Conservation (phyloP, 805 yeast genomes). For the Suhomyces faveliae region DNA sequence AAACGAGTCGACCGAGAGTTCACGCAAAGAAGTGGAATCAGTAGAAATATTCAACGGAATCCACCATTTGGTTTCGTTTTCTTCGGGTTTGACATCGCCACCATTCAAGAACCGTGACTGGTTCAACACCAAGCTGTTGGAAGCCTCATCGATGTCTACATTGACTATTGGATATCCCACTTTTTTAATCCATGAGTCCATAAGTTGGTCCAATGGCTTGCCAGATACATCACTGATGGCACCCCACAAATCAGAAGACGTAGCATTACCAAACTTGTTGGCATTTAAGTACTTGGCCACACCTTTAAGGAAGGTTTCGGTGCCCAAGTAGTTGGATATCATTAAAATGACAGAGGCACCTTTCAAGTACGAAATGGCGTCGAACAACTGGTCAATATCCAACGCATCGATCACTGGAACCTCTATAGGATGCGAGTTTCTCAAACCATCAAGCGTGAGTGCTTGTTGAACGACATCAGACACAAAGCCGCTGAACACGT, state of each 20-base stretch:
- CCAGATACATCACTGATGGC: slow-evolving; percentile 64
- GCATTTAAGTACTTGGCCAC: slow-evolving; percentile 65
- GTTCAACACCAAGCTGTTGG: slow-evolving; percentile 35
- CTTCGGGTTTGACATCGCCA: slow-evolving; percentile 60
- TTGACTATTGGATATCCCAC: slow-evolving; percentile 71
- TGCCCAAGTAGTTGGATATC: slow-evolving; percentile 71
- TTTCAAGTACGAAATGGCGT: slow-evolving; percentile 75
- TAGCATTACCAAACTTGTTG: slow-evolving; percentile 68
- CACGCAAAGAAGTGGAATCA: slow-evolving; percentile 10
- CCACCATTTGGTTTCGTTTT: slow-evolving; percentile 60
- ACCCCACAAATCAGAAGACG: slow-evolving; percentile 70
- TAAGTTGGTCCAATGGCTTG: slow-evolving; percentile 53
- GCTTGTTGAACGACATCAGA: slow-evolving; percentile 52
- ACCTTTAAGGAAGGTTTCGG: slow-evolving; percentile 66
- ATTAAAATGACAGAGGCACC: slow-evolving; percentile 78
- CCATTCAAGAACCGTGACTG: slow-evolving; percentile 64
- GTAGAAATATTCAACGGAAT: slow-evolving; percentile 45
- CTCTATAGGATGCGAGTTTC: slow-evolving; percentile 76
- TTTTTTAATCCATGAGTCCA: slow-evolving; percentile 70
- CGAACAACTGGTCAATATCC: slow-evolving; percentile 81
- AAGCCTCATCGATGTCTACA: slow-evolving; percentile 39
- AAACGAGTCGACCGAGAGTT: slow-evolving; percentile 21
- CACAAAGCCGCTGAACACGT: slow-evolving; percentile 59
- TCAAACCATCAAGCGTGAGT: slow-evolving; percentile 53
- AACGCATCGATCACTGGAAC: slow-evolving; percentile 77